Evolutionary conservation across 345 rosid species (phyloP), one percentile per base, ranked within the genome.

Genomic region (Streptanthus diversifolius): DNA sequence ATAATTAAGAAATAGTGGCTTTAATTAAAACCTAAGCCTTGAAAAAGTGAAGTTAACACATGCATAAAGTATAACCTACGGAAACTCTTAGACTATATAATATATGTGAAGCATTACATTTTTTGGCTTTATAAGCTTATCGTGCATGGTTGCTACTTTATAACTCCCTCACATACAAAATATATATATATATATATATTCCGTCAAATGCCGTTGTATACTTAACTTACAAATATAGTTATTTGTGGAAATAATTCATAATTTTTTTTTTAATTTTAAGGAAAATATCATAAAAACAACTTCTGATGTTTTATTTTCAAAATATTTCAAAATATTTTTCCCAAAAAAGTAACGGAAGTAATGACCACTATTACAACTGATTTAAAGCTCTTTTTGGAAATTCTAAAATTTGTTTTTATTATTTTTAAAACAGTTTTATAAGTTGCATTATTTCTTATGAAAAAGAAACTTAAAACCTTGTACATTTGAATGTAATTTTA

Each of bases 11-110:
- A 66, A 63, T 7, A 70, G 15, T 53, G 57, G 36, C 66, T 63
- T 70, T 44, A 70, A 70, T 33, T 63, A 53, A 70, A 54, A 51
- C 60, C 48, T 76, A 70, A 64, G 48, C 39, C 71, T 57, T 70
- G 75, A 44, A 69, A 75, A 77, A 64, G 72, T 63, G 75, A 76
- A 64, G 55, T 56, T 70, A 36, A 77, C 80, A 70, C 80, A 77
- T 77, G 80, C 72, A 64, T 70, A 77, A 77, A 77, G 80, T 64
- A 63, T 55, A 56, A 48, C 72, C 80, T 77, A 77, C 47, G 76
- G 47, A 39, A 55, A 44, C 65, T 54, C 60, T 44, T 63, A 69
- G 75, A 57, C 37, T 70, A 54, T 70, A 59, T 63, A 35, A 24
- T 24, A 54, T 61, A 61, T 68, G 74, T 44, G 30, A 56, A 45